phyloP scores from a whole-genome alignment of 768 basidiomycete genomes.

The Serendipita sp. region DNA sequence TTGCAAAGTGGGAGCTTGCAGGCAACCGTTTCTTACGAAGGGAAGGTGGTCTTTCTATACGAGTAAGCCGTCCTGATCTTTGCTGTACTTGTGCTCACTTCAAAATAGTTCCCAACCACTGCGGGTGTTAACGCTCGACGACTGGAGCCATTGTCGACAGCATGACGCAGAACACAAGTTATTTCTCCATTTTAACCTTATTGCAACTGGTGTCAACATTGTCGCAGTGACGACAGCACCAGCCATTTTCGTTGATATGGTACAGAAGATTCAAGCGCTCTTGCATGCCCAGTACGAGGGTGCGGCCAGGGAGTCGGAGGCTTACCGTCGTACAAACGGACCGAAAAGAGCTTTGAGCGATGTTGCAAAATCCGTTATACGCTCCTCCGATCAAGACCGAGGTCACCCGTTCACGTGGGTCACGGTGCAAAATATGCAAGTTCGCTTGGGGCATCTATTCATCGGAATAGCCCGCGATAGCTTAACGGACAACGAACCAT shows the following conservation, averaged over 20 bases:
- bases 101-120: conserved; percentile 56
- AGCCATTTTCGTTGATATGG: conserved; percentile 58
- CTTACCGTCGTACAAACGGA: conserved; percentile 54
- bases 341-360: conserved; percentile 68
- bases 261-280: conserved; percentile 57
- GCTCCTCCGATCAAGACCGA: conserved; percentile 51
- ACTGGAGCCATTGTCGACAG: conserved; percentile 45
- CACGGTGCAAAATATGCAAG: conserved; percentile 58
- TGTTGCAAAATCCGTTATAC: conserved; percentile 73
- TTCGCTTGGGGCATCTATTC: conserved; percentile 46
- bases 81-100: background rate
- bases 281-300: conserved; percentile 57
- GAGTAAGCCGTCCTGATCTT: conserved; percentile 30
- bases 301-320: conserved; percentile 61
- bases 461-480: conserved; percentile 65
- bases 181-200: conserved; percentile 57
- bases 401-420: conserved; percentile 42
- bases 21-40: conserved; percentile 56
- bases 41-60: conserved; percentile 56
- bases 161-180: conserved; percentile 36
- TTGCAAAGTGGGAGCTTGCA: conserved; percentile 59
- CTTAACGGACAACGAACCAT: conserved; percentile 49
- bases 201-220: conserved; percentile 48
- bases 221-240: conserved; percentile 59
- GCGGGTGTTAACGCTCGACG: conserved; percentile 56